Percentiles rank a stretch among this genome's conserved stretches.
Evolutionary conservation across 352 stramenopile genomes (phyloP).

Genomic region (Lagenidium giganteum): DNA sequence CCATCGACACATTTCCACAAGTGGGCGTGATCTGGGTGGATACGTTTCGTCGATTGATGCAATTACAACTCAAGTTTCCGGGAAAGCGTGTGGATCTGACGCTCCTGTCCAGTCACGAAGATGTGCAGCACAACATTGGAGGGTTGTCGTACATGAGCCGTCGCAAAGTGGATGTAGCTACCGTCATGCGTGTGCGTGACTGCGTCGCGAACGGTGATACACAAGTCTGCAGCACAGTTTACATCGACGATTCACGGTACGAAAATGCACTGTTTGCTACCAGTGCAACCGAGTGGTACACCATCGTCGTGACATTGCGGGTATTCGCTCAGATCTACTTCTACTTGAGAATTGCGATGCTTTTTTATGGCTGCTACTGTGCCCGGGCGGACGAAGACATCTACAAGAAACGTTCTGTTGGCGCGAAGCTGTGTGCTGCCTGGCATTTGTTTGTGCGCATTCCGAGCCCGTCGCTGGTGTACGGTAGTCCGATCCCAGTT

Average conservation of each 20-base stretch:
- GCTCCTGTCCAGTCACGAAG: too few relatives aligned
- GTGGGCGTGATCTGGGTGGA: too few relatives aligned
- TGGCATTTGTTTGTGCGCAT: slow-evolving; percentile 37
- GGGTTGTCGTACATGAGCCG: too few relatives aligned
- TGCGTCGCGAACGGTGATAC: too few relatives aligned
- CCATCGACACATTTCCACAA: too few relatives aligned
- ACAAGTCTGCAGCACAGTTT: not conserved
- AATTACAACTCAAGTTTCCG: too few relatives aligned
- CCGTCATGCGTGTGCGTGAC: too few relatives aligned
- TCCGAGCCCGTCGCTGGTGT: slow-evolving; percentile 34
- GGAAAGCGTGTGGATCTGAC: too few relatives aligned
- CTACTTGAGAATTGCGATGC: slow-evolving; percentile 16
- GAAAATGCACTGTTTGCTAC: slow-evolving; percentile 18
- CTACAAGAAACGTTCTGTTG: not conserved
- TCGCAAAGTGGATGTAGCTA: too few relatives aligned
- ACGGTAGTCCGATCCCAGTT: slow-evolving; percentile 32
- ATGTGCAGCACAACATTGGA: too few relatives aligned
- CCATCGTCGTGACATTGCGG: slow-evolving; percentile 16
- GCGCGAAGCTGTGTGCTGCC: slow-evolving; percentile 14
- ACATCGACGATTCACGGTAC: slow-evolving; percentile 32
- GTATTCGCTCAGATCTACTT: slow-evolving; percentile 28
- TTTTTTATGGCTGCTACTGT: slow-evolving; percentile 30
- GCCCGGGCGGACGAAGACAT: too few relatives aligned
- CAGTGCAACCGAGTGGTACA: slow-evolving; percentile 25
- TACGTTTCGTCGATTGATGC: too few relatives aligned